Evolutionary conservation across 2,329 filamentous ascomycete species (phyloP).

Genomic region (Didymellaceae sp.): DNA sequence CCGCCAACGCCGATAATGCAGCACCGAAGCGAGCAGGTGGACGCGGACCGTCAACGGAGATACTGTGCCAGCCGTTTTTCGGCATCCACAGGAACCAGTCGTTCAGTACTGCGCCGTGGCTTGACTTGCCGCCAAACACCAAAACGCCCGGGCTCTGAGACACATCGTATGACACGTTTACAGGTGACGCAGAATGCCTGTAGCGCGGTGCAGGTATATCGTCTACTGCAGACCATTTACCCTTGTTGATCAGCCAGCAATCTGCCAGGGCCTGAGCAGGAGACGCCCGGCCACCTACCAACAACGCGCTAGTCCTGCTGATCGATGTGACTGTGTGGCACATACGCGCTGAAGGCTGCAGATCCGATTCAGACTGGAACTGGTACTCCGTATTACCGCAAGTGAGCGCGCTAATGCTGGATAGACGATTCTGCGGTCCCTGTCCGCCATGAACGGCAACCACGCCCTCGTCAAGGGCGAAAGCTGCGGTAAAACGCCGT

Average conservation of each 20-base stretch:
- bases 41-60: slow-evolving; percentile 46
- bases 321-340: slow-evolving; percentile 79
- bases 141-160: slow-evolving; percentile 52
- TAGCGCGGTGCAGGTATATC: slow-evolving; percentile 75
- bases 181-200: slow-evolving; percentile 70
- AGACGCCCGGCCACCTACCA: slow-evolving; percentile 80
- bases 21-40: slow-evolving; percentile 64
- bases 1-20: slow-evolving; percentile 55
- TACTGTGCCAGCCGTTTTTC: slow-evolving; percentile 59
- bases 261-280: slow-evolving; percentile 72
- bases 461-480: slow-evolving; percentile 37
- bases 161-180: slow-evolving; percentile 51
- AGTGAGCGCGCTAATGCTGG: slow-evolving; percentile 51
- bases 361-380: slow-evolving; percentile 42
- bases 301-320: slow-evolving; percentile 63
- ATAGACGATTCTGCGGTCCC: slow-evolving; percentile 56
- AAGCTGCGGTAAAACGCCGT: slow-evolving; percentile 51
- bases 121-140: slow-evolving; percentile 55
- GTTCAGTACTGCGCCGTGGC: slow-evolving; percentile 50
- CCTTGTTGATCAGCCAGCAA: slow-evolving; percentile 74
- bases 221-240: slow-evolving; percentile 68
- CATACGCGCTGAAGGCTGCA: slow-evolving; percentile 57
- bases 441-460: slow-evolving; percentile 55
- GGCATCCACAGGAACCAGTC: slow-evolving; percentile 56
- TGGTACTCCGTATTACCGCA: slow-evolving; percentile 22